A percentile compares a stretch with the other conserved stretches of the same genome.
These are phyloP conservation scores for Saccharomyces hybrid DNA, from an alignment of 1,139 yeast species.

Conservation along the genomic window DNA sequence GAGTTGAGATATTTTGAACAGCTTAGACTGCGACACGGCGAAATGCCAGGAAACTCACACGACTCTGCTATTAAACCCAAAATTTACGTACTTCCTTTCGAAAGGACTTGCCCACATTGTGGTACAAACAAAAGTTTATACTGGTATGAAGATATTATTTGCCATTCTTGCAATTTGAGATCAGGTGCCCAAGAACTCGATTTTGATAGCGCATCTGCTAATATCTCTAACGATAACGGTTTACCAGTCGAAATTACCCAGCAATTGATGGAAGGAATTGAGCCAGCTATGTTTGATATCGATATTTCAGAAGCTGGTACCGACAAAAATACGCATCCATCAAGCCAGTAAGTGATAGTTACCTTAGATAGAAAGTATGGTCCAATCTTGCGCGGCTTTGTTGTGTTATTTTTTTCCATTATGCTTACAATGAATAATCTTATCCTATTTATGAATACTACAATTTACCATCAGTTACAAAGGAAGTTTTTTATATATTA, in stretches of 20 bases:
- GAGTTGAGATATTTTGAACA: constrained; percentile 12
- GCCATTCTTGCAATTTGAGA: constrained; percentile 19
- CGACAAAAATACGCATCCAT: neutral
- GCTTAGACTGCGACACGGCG: neutral
- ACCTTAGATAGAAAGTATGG: neutral
- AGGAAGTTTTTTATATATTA: neutral
- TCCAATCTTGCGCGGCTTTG: neutral
- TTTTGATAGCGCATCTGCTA: neutral
- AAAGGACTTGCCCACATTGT: constrained; percentile 12
- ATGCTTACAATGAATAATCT: neutral
- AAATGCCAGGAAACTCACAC: neutral
- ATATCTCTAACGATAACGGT: neutral
- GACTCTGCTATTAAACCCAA: neutral
- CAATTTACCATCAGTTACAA: neutral
- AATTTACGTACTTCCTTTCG: neutral
- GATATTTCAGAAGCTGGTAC: neutral
- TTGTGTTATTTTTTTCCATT: neutral
- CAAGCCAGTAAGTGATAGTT: neutral
- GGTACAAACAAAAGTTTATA: constrained; percentile 9
- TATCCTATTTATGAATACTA: neutral
- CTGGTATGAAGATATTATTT: constrained; percentile 16
- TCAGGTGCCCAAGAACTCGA: neutral
- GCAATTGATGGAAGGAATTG: neutral
- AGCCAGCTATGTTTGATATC: neutral
- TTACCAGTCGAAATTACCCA: neutral